Conservation (phyloP, 148 eudicot species). For the Spergularia bocconei region DNA sequence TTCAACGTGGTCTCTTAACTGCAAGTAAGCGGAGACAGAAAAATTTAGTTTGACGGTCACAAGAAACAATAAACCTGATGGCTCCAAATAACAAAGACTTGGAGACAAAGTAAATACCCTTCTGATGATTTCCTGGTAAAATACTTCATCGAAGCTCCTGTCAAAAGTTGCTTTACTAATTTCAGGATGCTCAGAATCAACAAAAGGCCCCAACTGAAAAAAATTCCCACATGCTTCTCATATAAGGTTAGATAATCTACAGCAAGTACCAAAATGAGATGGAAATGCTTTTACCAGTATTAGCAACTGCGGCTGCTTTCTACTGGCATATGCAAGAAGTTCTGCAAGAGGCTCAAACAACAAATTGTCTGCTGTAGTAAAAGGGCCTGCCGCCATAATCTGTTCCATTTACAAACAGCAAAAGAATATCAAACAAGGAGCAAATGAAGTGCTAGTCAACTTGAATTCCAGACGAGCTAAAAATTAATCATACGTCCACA, state of each 20-base stretch:
- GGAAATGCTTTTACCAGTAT: slow-evolving; percentile 51
- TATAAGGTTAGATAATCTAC: slow-evolving; percentile 4
- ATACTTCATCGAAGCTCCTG: slow-evolving; percentile 78
- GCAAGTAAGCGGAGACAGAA: slow-evolving; percentile 20
- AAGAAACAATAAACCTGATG: background rate
- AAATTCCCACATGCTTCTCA: slow-evolving; percentile 24
- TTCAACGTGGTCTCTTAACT: slow-evolving; percentile 96
- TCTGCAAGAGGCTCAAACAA: slow-evolving; percentile 88
- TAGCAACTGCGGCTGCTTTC: slow-evolving; percentile 97
- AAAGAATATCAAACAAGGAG: background rate
- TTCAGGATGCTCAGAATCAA: slow-evolving; percentile 96
- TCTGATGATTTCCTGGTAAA: slow-evolving; percentile 66
- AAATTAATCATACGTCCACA: no score
- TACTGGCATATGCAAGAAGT: slow-evolving; percentile 81
- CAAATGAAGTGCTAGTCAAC: background rate
- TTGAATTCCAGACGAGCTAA: no score
- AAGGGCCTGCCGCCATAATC: slow-evolving; percentile 96
- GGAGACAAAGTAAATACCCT: slow-evolving; percentile 45
- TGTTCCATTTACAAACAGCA: slow-evolving; percentile 31
- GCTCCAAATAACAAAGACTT: slow-evolving; percentile 14
- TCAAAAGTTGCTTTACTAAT: slow-evolving; percentile 68
- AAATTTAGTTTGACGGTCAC: slow-evolving; percentile 11
- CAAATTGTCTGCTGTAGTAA: slow-evolving; percentile 84
- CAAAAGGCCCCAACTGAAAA: slow-evolving; percentile 88
- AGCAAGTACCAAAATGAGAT: slow-evolving; percentile 9